Conservation (phyloP, 129 eudicot genomes). For the Flaveria trinervia region DNA sequence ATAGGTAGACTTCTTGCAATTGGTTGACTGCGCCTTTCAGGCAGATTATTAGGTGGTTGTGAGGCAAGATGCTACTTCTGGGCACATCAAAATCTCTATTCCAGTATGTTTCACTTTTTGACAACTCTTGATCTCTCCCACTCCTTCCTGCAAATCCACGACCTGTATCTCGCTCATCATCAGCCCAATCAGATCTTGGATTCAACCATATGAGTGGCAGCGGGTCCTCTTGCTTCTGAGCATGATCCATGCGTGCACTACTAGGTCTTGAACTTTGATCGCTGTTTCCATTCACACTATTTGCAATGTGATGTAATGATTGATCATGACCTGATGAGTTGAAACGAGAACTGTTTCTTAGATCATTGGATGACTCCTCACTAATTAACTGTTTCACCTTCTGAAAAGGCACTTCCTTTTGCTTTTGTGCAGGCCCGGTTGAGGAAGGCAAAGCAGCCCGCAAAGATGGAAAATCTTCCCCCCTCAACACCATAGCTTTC, state of each 20-base stretch:
- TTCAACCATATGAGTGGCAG: slow-evolving; percentile 66
- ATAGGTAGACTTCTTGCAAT: slow-evolving; percentile 47
- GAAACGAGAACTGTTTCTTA: slow-evolving; percentile 39
- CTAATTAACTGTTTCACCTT: slow-evolving; percentile 51
- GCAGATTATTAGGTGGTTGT: slow-evolving; percentile 49
- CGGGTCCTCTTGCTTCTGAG: slow-evolving; percentile 65
- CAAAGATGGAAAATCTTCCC: slow-evolving; percentile 96
- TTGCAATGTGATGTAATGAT: slow-evolving; percentile 35
- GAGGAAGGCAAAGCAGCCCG: slow-evolving; percentile 69
- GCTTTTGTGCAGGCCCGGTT: slow-evolving; percentile 55
- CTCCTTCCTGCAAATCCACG: slow-evolving; percentile 48
- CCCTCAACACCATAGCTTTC: slow-evolving; percentile 75
- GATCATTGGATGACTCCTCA: slow-evolving; percentile 56
- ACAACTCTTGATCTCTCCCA: slow-evolving; percentile 51
- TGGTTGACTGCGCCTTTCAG: slow-evolving; percentile 53
- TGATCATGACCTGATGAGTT: slow-evolving; percentile 51
- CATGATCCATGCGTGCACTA: slow-evolving; percentile 40
- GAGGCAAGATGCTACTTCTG: slow-evolving; percentile 57
- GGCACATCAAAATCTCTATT: slow-evolving; percentile 85
- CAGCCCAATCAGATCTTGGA: slow-evolving; percentile 99
- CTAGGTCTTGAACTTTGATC: slow-evolving; percentile 38
- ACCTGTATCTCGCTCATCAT: slow-evolving; percentile 98
- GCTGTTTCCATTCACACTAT: slow-evolving; percentile 40
- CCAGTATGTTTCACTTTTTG: slow-evolving; percentile 69
- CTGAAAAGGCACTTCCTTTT: slow-evolving; percentile 54